Conservation (phyloP, 2,329 filamentous ascomycete species). For the Cordyceps tenuipes region DNA sequence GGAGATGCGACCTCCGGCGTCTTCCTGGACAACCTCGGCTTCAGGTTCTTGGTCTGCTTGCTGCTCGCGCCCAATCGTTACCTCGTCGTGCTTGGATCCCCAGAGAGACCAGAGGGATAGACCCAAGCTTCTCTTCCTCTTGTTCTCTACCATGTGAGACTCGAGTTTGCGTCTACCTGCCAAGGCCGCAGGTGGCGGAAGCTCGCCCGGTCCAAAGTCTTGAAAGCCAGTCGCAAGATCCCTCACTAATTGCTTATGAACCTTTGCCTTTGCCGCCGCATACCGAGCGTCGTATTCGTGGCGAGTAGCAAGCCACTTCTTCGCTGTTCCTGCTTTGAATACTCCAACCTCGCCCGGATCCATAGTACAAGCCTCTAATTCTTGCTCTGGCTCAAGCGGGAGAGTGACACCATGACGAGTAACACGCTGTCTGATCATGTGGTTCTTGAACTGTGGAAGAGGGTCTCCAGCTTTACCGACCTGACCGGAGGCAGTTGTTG, state of each 20-base stretch:
- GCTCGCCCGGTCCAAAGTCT: slow-evolving; percentile 61
- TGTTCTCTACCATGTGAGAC: slow-evolving; percentile 36
- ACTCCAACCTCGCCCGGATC: slow-evolving; percentile 61
- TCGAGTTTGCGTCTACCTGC: slow-evolving; percentile 55
- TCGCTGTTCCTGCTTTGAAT: slow-evolving; percentile 70
- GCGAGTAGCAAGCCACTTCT: slow-evolving; percentile 75
- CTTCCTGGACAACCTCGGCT: slow-evolving; percentile 25
- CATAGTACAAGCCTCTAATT: slow-evolving; percentile 59
- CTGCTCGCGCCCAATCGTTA: slow-evolving; percentile 54
- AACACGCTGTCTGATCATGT: slow-evolving; percentile 90
- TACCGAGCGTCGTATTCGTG: slow-evolving; percentile 66
- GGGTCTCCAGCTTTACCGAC: slow-evolving; percentile 84
- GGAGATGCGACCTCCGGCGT: slow-evolving; percentile 27
- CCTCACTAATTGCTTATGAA: slow-evolving; percentile 65
- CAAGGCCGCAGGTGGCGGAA: slow-evolving; percentile 74
- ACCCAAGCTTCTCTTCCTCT: slow-evolving; percentile 61
- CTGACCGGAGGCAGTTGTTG: slow-evolving; percentile 19
- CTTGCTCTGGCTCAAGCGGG: slow-evolving; percentile 53
- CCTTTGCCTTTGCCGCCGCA: slow-evolving; percentile 55
- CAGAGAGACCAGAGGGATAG: slow-evolving; percentile 78
- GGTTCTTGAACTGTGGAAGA: slow-evolving; percentile 66
- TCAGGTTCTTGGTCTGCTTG: slow-evolving; percentile 35
- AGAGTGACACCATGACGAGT: slow-evolving; percentile 69
- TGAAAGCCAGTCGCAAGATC: slow-evolving; percentile 67
- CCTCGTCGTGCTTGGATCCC: slow-evolving; percentile 83